A percentile compares a stretch with the other conserved stretches of the same genome.
Conservation (phyloP, 1,139 yeast genomes). For the Arxiozyma bovina region DNA sequence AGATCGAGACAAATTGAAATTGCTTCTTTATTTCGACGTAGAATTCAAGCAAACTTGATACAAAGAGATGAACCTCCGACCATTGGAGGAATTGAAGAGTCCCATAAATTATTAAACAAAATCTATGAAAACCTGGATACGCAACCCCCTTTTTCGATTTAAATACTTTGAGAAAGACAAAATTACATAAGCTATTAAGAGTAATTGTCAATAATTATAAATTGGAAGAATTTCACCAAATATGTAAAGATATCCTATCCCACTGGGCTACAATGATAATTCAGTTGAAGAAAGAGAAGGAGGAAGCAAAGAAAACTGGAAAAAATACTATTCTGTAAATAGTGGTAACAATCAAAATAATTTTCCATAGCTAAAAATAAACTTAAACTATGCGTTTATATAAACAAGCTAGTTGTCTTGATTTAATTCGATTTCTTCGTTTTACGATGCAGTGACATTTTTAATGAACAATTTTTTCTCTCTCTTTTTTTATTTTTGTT, state of each 20-base stretch:
- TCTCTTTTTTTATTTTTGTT: no score
- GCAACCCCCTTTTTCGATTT: slow-evolving; percentile 28
- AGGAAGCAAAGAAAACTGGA: not conserved
- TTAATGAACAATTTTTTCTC: no score
- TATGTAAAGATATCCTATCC: slow-evolving; percentile 21
- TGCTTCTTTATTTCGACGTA: slow-evolving; percentile 24
- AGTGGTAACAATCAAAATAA: not conserved
- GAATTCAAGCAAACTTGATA: slow-evolving; percentile 26
- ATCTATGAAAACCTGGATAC: slow-evolving; percentile 21
- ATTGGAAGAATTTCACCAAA: slow-evolving; percentile 25
- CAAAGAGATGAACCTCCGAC: slow-evolving; percentile 28
- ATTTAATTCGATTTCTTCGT: no score
- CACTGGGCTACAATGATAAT: slow-evolving; percentile 21
- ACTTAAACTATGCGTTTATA: no score
- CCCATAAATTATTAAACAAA: slow-evolving; percentile 24
- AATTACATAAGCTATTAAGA: slow-evolving; percentile 27
- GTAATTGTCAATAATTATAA: slow-evolving; percentile 23
- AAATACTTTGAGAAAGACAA: slow-evolving; percentile 23
- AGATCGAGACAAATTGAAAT: slow-evolving; percentile 23
- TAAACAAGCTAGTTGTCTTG: no score
- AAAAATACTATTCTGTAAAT: not conserved
- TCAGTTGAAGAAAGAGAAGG: slow-evolving; percentile 22
- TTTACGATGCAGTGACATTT: no score
- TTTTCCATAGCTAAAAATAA: no score
- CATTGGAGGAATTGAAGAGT: slow-evolving; percentile 19